phyloP scores from a whole-genome alignment of 2,329 filamentous ascomycete species.

The Cladosporium oxysporum region DNA sequence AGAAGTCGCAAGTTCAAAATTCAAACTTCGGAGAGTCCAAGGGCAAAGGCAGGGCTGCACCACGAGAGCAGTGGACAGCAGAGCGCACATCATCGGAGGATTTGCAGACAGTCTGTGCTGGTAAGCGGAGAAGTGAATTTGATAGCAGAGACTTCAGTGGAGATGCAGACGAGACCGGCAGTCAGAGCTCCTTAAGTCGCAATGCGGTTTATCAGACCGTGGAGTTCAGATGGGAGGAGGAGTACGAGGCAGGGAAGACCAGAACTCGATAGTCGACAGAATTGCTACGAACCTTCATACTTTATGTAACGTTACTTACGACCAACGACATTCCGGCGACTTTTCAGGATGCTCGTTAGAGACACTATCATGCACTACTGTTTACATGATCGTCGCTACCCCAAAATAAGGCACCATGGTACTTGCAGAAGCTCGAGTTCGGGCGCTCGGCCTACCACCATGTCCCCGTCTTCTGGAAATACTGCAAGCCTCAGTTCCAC shows the following conservation, averaged over 20 bases:
- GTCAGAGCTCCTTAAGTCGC: constrained; percentile 20
- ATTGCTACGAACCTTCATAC: not conserved
- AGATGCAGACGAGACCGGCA: constrained; percentile 21
- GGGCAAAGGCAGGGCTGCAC: not conserved
- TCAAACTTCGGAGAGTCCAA: not conserved
- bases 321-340: not conserved
- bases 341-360: not conserved
- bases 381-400: not conserved
- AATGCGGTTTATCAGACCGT: constrained; percentile 23
- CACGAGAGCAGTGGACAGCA: not conserved
- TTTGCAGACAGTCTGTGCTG: constrained; percentile 1
- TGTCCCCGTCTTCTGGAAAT: not conserved
- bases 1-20: not conserved
- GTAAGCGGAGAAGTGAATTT: constrained; percentile 4
- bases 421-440: not conserved
- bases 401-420: not conserved
- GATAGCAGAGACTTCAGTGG: not conserved
- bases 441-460: not conserved
- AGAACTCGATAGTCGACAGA: constrained; percentile 15
- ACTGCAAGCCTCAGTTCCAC: not conserved
- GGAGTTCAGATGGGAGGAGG: constrained; percentile 22
- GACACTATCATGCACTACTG: not conserved
- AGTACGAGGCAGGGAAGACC: constrained; percentile 12
- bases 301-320: not conserved
- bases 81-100: not conserved